Evolutionary conservation across 768 basidiomycete genomes (phyloP), one percentile per base, ranked within the genome.

Genomic region (Psilocybe tampanensis): DNA sequence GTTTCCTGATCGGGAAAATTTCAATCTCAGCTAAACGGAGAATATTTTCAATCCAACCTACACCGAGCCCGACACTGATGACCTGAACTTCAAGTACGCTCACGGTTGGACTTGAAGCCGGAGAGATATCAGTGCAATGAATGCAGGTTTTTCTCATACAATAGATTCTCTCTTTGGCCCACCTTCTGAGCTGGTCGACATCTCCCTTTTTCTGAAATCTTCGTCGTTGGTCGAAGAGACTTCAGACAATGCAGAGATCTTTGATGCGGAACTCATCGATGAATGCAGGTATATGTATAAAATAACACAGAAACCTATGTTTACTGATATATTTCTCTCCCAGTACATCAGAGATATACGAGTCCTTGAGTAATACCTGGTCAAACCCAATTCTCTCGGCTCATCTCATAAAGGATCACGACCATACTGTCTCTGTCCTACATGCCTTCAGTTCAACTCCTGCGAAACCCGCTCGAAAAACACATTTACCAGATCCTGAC

Each of bases 91-190:
- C n/a, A n/a, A n/a, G n/a, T n/a, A n/a, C n/a, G n/a, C n/a, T n/a
- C n/a, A n/a, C n/a, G n/a, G n/a, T n/a, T n/a, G n/a, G n/a, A n/a
- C n/a, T n/a, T n/a, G n/a, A n/a, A n/a, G n/a, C n/a, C n/a, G n/a
- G n/a, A n/a, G 29, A 29, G 29, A 29, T 29, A 29, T 29, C 34
- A 49, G 7, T 19, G 45, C 43, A 47, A 71, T 72, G 71, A 68
- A 72, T 44, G 58, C 69, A 24, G 65, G 66, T 22, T 67, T 69
- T 33, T 56, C 66, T 8, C 59, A 71, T 55, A 66, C 59, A 49
- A 65, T 75, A 51, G 84, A 86, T 59, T 84, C 80, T 29, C 75
- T 81, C 53, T 85, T 88, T 68, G 88, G 88, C 0, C 88, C 86
- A 42, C 74, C 86, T 19, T 89, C 88, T 39, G 79, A 86, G 32